Percentiles rank a stretch among this genome's conserved stretches.
phyloP scores from a whole-genome alignment of 352 stramenopile genomes.

The Phytophthora melonis region DNA sequence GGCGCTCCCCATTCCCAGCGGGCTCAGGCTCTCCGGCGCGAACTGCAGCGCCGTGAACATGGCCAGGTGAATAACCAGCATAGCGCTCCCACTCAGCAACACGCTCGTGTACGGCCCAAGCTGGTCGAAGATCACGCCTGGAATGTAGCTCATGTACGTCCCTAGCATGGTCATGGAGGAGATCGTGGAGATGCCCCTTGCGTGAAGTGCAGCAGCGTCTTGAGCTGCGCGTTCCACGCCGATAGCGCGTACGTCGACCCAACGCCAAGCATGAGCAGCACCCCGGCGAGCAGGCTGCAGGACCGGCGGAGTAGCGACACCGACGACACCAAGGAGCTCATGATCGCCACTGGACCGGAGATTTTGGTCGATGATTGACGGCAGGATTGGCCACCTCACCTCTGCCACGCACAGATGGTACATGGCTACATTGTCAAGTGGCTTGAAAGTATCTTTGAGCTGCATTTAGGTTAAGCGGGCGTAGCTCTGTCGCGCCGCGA shows the following conservation, averaged over 20 bases:
- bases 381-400: background rate
- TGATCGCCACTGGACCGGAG: background rate
- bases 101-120: constrained; percentile 72
- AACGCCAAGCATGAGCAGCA: constrained; percentile 76
- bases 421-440: constrained; percentile 31
- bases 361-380: background rate
- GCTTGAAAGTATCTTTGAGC: constrained; percentile 15
- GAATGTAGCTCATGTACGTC: constrained; percentile 80
- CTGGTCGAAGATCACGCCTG: constrained; percentile 76
- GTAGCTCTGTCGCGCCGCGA: constrained; percentile 43
- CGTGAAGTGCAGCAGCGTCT: constrained; percentile 76
- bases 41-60: constrained; percentile 59
- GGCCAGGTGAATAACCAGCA: constrained; percentile 52
- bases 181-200: constrained; percentile 78
- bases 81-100: constrained; percentile 50
- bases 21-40: constrained; percentile 49
- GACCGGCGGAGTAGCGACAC: constrained; percentile 35
- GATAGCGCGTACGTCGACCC: constrained; percentile 85
- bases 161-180: constrained; percentile 81
- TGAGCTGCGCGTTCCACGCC: constrained; percentile 87
- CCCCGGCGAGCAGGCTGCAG: constrained; percentile 63
- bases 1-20: constrained; percentile 57
- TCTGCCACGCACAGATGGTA: constrained; percentile 3
- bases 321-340: constrained; percentile 16
- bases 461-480: constrained; percentile 15